Conservation (phyloP, 225 moss, liverwort and hornwort genomes). For the Antitrichia curtipendula region DNA sequence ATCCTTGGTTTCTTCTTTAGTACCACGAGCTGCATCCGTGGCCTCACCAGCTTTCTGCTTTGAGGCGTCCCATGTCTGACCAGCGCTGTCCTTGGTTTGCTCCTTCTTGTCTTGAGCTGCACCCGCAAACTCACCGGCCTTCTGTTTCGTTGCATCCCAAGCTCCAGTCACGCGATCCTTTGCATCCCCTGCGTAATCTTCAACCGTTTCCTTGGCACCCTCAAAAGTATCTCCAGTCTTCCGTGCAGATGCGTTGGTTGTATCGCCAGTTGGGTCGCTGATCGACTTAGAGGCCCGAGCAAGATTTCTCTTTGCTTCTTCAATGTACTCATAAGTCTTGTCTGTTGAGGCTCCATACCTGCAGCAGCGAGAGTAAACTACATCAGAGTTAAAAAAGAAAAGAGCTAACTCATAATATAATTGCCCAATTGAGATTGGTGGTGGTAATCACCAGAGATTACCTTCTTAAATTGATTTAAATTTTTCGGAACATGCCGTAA, state of each 20-base stretch:
- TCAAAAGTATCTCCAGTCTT: conserved; percentile 3
- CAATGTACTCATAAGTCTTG: conserved; percentile 17
- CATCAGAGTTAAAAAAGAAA: neutral
- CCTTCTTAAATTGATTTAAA: too few relatives aligned
- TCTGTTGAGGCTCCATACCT: conserved; percentile 9
- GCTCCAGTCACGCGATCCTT: conserved; percentile 2
- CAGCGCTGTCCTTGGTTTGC: neutral
- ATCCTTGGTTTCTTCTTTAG: neutral
- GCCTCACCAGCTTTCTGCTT: conserved; percentile 5
- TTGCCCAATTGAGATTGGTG: neutral
- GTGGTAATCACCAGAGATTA: neutral
- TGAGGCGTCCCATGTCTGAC: neutral
- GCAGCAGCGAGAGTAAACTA: neutral
- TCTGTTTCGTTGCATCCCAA: conserved; percentile 32
- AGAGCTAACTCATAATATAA: too few relatives aligned
- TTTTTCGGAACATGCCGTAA: neutral
- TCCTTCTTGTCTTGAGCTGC: conserved; percentile 1
- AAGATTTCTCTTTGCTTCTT: conserved; percentile 30
- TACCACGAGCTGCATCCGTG: neutral
- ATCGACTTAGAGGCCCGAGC: neutral
- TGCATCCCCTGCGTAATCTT: conserved; percentile 3
- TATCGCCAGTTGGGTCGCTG: neutral
- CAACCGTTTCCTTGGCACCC: neutral
- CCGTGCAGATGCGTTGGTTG: neutral
- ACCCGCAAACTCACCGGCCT: neutral